A percentile compares a stretch with the other conserved stretches of the same genome.
These are phyloP conservation scores for Ustulina deusta DNA, from an alignment of 2,329 filamentous ascomycete genomes.

Conservation along the genomic window DNA sequence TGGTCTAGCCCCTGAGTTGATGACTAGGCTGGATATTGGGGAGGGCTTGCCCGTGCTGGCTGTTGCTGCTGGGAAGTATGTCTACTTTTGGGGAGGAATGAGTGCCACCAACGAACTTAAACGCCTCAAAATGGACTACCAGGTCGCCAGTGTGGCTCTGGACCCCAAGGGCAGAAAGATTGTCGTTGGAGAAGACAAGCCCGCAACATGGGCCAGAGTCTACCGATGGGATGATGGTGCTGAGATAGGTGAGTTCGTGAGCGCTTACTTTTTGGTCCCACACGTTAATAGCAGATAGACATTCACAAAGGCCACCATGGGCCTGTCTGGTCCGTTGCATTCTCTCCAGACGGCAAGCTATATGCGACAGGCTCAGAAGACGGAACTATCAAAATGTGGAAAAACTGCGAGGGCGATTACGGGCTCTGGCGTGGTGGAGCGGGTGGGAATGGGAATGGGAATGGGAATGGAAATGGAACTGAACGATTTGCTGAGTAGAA, in stretches of 20 bases:
- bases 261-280: background rate
- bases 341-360: constrained; percentile 93
- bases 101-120: constrained; percentile 80
- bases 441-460: constrained; percentile 40
- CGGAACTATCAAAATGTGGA: constrained; percentile 94
- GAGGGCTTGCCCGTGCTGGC: constrained; percentile 80
- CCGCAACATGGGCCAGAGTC: constrained; percentile 96
- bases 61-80: constrained; percentile 92
- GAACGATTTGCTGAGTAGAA: constrained; percentile 56
- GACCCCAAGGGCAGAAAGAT: constrained; percentile 85
- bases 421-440: constrained; percentile 71
- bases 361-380: constrained; percentile 98
- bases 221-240: constrained; percentile 87
- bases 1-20: constrained; percentile 69
- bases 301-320: constrained; percentile 97
- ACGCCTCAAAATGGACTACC: constrained; percentile 81
- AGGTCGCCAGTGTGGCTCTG: constrained; percentile 89
- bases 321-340: constrained; percentile 95
- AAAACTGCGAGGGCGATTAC: constrained; percentile 75
- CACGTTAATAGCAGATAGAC: constrained; percentile 63
- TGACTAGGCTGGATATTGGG: constrained; percentile 71
- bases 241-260: constrained; percentile 73
- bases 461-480: constrained; percentile 42
- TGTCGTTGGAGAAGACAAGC: constrained; percentile 86
- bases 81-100: constrained; percentile 88